A percentile compares a stretch with the other conserved stretches of the same genome.
phyloP scores from a whole-genome alignment of 2,329 filamentous ascomycete genomes.

The Aspergillus viridinutans region DNA sequence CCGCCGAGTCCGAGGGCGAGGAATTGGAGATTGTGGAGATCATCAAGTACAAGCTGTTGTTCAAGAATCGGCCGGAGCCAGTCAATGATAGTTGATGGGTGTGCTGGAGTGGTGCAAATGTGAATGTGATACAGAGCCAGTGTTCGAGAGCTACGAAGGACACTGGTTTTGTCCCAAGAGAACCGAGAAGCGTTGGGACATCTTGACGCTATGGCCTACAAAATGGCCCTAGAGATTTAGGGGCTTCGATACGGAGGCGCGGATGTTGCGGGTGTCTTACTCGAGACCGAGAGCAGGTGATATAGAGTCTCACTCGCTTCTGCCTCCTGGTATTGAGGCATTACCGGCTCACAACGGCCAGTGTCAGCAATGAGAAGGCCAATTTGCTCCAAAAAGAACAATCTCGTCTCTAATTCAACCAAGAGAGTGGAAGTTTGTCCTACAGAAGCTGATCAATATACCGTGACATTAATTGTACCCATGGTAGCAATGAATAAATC shows the following conservation, averaged over 20 bases:
- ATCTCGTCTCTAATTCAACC: background rate
- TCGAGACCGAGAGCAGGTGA: background rate
- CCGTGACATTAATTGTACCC: background rate
- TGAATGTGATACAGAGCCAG: background rate
- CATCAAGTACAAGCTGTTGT: slow-evolving; percentile 80
- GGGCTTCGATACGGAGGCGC: background rate
- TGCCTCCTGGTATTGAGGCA: background rate
- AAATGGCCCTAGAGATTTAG: background rate
- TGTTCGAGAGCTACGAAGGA: background rate
- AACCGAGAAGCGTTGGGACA: background rate
- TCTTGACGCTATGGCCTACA: background rate
- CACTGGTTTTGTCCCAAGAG: background rate
- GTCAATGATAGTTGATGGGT: slow-evolving; percentile 50
- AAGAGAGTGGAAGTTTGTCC: background rate
- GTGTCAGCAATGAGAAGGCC: background rate
- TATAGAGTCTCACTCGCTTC: background rate
- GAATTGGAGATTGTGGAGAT: slow-evolving; percentile 79
- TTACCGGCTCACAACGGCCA: background rate
- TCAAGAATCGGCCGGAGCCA: slow-evolving; percentile 79
- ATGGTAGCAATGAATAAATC: background rate
- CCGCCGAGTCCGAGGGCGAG: slow-evolving; percentile 31
- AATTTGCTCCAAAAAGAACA: background rate
- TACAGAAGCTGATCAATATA: background rate
- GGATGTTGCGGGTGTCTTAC: background rate
- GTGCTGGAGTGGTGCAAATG: background rate